Conservation (phyloP, 2,329 filamentous ascomycete genomes). For the Simplicillium sp. region DNA sequence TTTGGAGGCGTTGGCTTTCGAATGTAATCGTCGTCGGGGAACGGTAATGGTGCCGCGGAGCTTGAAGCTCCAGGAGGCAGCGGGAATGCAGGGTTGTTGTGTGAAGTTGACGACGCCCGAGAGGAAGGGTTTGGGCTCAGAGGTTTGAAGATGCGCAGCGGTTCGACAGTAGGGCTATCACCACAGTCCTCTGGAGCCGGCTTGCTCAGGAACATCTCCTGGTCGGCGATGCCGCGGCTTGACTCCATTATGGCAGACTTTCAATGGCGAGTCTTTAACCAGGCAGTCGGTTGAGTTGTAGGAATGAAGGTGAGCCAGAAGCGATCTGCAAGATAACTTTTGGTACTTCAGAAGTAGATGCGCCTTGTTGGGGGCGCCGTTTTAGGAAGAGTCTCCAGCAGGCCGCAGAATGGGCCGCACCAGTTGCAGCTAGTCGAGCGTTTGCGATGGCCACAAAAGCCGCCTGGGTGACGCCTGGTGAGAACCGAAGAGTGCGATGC, state of each 20-base stretch:
- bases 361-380: slow-evolving; percentile 1
- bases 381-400: slow-evolving; percentile 4
- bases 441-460: background rate
- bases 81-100: slow-evolving; percentile 51
- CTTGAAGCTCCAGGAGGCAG: slow-evolving; percentile 61
- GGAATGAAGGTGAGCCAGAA: background rate
- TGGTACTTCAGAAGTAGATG: background rate
- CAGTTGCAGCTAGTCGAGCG: too few species aligned
- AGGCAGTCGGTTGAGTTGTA: background rate
- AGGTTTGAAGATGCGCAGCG: slow-evolving; percentile 76
- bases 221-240: slow-evolving; percentile 58
- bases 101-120: slow-evolving; percentile 20
- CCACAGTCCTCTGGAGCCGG: slow-evolving; percentile 39
- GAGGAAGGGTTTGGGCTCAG: slow-evolving; percentile 51
- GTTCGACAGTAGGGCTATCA: slow-evolving; percentile 73
- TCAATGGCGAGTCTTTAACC: background rate
- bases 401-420: slow-evolving; percentile 6
- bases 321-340: background rate
- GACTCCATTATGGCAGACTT: slow-evolving; percentile 33
- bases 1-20: slow-evolving; percentile 35
- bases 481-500: background rate
- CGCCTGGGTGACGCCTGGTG: background rate
- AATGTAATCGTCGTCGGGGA: slow-evolving; percentile 60
- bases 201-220: slow-evolving; percentile 72
- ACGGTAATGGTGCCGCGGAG: slow-evolving; percentile 57